Percentiles rank a stretch among this genome's conserved stretches.
Conservation (phyloP, 139 green algal species). For the Closterium sp. region DNA sequence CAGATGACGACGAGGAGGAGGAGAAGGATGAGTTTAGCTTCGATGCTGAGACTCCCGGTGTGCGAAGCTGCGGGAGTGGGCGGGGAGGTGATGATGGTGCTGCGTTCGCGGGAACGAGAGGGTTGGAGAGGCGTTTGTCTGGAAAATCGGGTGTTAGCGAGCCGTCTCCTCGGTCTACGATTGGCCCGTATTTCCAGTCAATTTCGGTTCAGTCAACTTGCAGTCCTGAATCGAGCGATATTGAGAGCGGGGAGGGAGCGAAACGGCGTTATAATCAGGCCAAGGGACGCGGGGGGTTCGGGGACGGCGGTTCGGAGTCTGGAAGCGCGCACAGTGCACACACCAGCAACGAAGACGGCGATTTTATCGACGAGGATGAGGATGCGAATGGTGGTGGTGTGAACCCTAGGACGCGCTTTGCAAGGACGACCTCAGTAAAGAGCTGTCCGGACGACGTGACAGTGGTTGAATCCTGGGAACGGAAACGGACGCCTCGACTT, state of each 20-base stretch:
- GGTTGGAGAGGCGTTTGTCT: background rate
- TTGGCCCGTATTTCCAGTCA: background rate
- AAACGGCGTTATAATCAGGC: background rate
- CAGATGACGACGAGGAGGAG: background rate
- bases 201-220: background rate
- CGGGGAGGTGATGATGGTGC: background rate
- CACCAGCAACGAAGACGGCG: background rate
- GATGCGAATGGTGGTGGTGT: background rate
- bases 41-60: background rate
- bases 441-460: background rate
- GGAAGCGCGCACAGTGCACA: background rate
- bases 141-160: background rate
- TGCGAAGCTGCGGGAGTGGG: background rate
- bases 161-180: background rate
- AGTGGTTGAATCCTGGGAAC: background rate
- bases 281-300: background rate
- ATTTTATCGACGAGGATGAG: background rate
- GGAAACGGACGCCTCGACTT: background rate
- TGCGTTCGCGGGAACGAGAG: background rate
- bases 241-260: background rate
- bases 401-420: background rate
- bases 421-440: background rate
- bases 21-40: background rate
- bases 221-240: background rate
- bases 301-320: background rate